phyloP scores from a whole-genome alignment of 1,139 yeast genomes.

The Suhomyces coccinellae region DNA sequence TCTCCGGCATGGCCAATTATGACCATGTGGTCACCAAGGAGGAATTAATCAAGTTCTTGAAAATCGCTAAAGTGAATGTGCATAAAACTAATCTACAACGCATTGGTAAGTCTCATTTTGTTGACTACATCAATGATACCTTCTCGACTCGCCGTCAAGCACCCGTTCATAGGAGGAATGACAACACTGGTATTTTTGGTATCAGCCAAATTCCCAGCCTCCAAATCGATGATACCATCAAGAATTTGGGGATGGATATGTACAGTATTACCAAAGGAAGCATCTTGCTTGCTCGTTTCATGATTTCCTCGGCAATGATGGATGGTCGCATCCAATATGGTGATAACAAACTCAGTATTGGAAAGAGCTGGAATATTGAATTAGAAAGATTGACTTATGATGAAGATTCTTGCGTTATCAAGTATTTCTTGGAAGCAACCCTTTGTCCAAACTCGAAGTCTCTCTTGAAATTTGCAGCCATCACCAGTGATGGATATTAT shows the following conservation, averaged over 20 bases:
- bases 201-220: not conserved
- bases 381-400: conserved; percentile 6
- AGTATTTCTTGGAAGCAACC: conserved; percentile 15
- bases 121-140: conserved; percentile 14
- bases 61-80: conserved; percentile 7
- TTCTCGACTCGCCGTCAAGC: conserved; percentile 4
- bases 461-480: conserved; percentile 45
- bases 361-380: conserved; percentile 16
- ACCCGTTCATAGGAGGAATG: conserved; percentile 2
- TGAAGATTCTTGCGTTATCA: conserved; percentile 11
- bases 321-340: conserved; percentile 14
- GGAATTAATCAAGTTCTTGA: conserved; percentile 8
- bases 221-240: conserved; percentile 5
- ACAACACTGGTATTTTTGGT: conserved; percentile 10
- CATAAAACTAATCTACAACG: conserved; percentile 12
- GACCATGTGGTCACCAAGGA: conserved; percentile 7
- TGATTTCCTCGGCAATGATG: conserved; percentile 11
- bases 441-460: conserved; percentile 20
- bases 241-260: conserved; percentile 6
- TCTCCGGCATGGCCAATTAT: conserved; percentile 1
- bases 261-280: conserved; percentile 18
- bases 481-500: conserved; percentile 41
- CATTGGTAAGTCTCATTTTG: conserved; percentile 11
- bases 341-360: conserved; percentile 8
- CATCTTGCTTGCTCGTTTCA: conserved; percentile 17